Evolutionary conservation across 352 stramenopile species (phyloP).

Genomic region (Peronospora destructor): DNA sequence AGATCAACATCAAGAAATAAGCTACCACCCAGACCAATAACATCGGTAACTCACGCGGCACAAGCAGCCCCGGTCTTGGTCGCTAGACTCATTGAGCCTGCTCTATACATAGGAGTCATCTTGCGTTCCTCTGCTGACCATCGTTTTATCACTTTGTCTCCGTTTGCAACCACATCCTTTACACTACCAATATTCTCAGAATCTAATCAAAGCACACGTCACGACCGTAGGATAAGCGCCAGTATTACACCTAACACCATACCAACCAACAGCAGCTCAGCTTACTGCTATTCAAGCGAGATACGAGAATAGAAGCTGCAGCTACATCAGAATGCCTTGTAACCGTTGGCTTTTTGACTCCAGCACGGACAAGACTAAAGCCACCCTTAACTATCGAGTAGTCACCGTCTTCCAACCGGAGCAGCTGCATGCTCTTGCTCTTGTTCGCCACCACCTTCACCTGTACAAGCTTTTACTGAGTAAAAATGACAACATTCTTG

Average conservation of each 20-base stretch:
- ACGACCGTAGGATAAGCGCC: constrained; percentile 1
- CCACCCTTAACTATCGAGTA: constrained; percentile 69
- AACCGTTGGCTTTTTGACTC: constrained; percentile 30
- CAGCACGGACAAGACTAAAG: constrained; percentile 61
- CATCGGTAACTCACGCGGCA: constrained; percentile 30
- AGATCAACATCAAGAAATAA: background rate
- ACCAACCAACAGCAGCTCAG: background rate
- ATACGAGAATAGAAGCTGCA: constrained; percentile 9
- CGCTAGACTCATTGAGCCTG: constrained; percentile 17
- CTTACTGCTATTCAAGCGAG: constrained; percentile 18
- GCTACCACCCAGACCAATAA: background rate
- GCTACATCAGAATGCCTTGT: background rate
- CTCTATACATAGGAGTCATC: constrained; percentile 3
- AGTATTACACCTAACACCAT: background rate
- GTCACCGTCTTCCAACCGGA: constrained; percentile 58
- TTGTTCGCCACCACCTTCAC: constrained; percentile 26
- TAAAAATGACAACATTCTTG: constrained; percentile 5
- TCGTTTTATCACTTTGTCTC: constrained; percentile 40
- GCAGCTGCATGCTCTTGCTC: constrained; percentile 40
- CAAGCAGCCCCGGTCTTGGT: constrained; percentile 26
- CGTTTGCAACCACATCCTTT: constrained; percentile 39
- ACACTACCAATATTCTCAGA: constrained; percentile 40
- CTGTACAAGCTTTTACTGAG: constrained; percentile 10
- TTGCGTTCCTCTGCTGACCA: constrained; percentile 27
- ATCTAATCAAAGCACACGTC: constrained; percentile 19